Conservation (phyloP, 2,329 filamentous ascomycete genomes). For the Colletotrichum tofieldiae region DNA sequence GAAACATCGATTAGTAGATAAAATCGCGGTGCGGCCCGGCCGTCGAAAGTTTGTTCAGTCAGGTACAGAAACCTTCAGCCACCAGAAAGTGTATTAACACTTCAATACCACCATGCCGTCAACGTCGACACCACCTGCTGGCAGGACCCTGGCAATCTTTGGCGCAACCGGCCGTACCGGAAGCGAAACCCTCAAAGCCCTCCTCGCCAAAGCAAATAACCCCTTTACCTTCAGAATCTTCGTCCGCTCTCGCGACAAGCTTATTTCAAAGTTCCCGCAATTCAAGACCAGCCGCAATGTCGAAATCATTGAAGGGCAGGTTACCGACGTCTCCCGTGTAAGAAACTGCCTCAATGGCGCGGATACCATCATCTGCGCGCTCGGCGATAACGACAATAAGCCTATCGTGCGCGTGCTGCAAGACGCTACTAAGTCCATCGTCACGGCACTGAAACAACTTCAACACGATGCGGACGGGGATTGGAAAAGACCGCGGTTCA, state of each 20-base stretch:
- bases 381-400: slow-evolving; percentile 37
- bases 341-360: slow-evolving; percentile 10
- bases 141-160: slow-evolving; percentile 30
- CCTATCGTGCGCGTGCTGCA: slow-evolving; percentile 19
- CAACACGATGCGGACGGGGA: neutral
- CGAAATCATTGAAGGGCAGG: slow-evolving; percentile 28
- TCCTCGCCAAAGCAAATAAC: slow-evolving; percentile 11
- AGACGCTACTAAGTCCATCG: slow-evolving; percentile 17
- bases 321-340: slow-evolving; percentile 26
- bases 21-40: neutral
- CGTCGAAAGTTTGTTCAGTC: too few species aligned
- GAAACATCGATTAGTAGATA: neutral
- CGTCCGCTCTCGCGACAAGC: slow-evolving; percentile 25
- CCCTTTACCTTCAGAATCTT: slow-evolving; percentile 20
- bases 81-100: neutral
- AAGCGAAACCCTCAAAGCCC: slow-evolving; percentile 30
- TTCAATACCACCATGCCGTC: neutral
- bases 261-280: slow-evolving; percentile 6
- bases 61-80: too few species aligned
- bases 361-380: slow-evolving; percentile 32
- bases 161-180: slow-evolving; percentile 38
- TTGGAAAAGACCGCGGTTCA: slow-evolving; percentile 19
- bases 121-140: neutral
- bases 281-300: slow-evolving; percentile 1
- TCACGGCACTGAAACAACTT: slow-evolving; percentile 20